A percentile compares a stretch with the other conserved stretches of the same genome.
These are phyloP conservation scores for Talaromyces verruculosus DNA, from an alignment of 2,329 filamentous ascomycete genomes.

Conservation along the genomic window DNA sequence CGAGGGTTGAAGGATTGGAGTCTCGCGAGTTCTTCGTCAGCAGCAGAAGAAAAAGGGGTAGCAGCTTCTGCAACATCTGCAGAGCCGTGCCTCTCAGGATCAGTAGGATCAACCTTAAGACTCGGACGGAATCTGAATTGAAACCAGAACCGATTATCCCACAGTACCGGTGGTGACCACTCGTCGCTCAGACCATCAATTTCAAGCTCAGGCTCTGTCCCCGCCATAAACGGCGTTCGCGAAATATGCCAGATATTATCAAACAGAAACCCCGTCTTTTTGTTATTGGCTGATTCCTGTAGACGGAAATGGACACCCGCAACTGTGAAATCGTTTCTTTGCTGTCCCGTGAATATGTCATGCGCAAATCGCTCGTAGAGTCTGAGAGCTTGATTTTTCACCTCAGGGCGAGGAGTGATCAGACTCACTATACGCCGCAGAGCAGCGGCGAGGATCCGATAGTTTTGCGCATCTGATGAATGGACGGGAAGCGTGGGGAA, in stretches of 20 bases:
- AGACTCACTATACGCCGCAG: constrained; percentile 52
- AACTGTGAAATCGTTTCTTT: constrained; percentile 50
- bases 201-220: constrained; percentile 26
- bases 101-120: neutral
- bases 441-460: constrained; percentile 42
- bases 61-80: neutral
- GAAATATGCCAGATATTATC: constrained; percentile 40
- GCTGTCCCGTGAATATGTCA: constrained; percentile 43
- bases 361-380: constrained; percentile 44
- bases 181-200: constrained; percentile 24
- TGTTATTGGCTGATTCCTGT: constrained; percentile 8
- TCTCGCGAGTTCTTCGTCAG: neutral
- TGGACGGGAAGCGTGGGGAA: constrained; percentile 27
- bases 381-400: constrained; percentile 43
- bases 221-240: constrained; percentile 39
- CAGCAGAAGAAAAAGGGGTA: neutral
- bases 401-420: constrained; percentile 45
- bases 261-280: neutral
- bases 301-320: constrained; percentile 44
- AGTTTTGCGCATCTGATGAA: constrained; percentile 4
- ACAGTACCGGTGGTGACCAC: constrained; percentile 43
- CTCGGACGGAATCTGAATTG: constrained; percentile 38
- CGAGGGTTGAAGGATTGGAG: neutral
- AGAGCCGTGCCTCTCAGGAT: neutral
- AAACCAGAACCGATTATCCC: constrained; percentile 60